Base-by-base conservation (phyloP, 768 basidiomycete genomes). In the Calvatia gigantea region DNA sequence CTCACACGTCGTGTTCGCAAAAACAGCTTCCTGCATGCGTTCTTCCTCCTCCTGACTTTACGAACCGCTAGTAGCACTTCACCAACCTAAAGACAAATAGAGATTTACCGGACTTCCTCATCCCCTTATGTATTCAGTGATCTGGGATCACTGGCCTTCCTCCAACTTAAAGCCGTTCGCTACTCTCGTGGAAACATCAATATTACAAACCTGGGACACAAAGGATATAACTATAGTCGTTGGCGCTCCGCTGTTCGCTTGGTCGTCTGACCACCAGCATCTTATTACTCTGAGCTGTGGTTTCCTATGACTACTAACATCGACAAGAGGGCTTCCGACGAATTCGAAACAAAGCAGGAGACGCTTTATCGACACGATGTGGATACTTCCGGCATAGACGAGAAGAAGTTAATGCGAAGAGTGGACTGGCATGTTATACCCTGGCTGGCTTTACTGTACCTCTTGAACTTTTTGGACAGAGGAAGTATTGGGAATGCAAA, bases 401-500 rank as follows among this genome's bases (percentile, higher is more conserved):
- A 85, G 64, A 73, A 69, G 45, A 78, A 71, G 51, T 73, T 89
- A 23, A 67, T 80, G 35, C 70, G 85, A 42, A 85, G 78, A 66
- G 80, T 89, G 46, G 87, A 89, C 65, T 54, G 82, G 61, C 78
- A 76, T 62, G 74, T 92, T 53, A 76, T 92, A 29, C 91, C 91
- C 31, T 91, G 87, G 85, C 70, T 93, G 23, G 76, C 84, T 7
- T 62, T 90, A 6, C 72, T 93, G 21, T 91, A 91, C 66, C 73
- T 91, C 25, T 73, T 92, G 60, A 89, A 82, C 67, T 92, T 87
- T 65, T 73, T 91, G 50, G 79, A 81, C 56, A 69, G 82, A 67
- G 79, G 69, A 67, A 87, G 81, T 51, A 84, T 91, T 62, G 89
- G 87, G 38, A 90, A 90, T 66, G 86, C 87, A 3, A 83, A 82